Base-by-base conservation (phyloP, 1,139 yeast genomes). In the Wickerhamomyces sp. region DNA sequence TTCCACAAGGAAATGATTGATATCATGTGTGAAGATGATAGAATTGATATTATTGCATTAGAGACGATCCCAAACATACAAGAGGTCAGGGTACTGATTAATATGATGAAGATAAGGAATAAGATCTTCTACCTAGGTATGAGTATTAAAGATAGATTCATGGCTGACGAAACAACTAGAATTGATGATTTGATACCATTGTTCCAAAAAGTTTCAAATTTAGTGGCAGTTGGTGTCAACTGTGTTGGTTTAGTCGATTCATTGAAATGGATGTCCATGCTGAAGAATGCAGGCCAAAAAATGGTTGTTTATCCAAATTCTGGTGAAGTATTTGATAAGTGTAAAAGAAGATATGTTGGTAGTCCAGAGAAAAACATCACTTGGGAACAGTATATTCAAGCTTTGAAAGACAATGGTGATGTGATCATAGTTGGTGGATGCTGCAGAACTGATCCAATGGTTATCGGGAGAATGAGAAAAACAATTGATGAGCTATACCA, bases 51-150 rank as follows among this genome's bases (percentile, higher is more conserved):
- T 3, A 58, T 82, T 15, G 78, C 75, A 1, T 63, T 81, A 41
- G 92, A 83, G 55, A 83, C 92, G 1, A 70, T 82, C 13, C 89
- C 90, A 3, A 72, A 65, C 41, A 54, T 70, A 17, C 46, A 49
- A 28, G 92, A 83, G 56, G 56, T 79, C 20, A 58, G 65, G 47
- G 63, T 60, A 3, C 35, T 71, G 12, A 40, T 60, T 3, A 43
- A 51, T 9, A 41, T 67, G 39, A 39, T 67, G 34, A 51, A 47
- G 16, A 8, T n/a, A 4, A 22, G 17, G 7, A 30, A 40, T 5
- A 47, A 44, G 15, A 54, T 56, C 12, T 63, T 54, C 36, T 65
- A 66, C 52, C 35, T 71, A 4, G 55, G 72, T 3, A 40, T 70
- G 35, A 69, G 74, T 41, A 51, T 68, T 28, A 54, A 55, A 33